phyloP scores from a whole-genome alignment of 495 filamentous ascomycete genomes.

The Penicillium antarcticum region DNA sequence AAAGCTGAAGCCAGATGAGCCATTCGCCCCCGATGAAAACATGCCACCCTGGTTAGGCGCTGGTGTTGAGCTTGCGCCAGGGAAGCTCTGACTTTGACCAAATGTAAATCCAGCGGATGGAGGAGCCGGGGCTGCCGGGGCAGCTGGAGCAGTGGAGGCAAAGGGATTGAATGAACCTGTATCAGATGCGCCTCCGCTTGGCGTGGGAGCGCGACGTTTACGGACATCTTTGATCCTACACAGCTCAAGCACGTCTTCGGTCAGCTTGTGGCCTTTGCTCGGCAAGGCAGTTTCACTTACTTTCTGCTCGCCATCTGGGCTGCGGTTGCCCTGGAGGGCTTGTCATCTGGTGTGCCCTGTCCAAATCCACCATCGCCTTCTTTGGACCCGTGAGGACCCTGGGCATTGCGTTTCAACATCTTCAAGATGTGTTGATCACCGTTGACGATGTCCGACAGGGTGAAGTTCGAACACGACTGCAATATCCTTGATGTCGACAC shows the following conservation, averaged over 20 bases:
- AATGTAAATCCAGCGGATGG: conserved; percentile 41
- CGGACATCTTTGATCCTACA: conserved; percentile 38
- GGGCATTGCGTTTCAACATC: conserved; percentile 39
- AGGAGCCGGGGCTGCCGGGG: conserved; percentile 25
- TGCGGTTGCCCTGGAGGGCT: conserved; percentile 48
- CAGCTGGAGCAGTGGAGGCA: conserved; percentile 29
- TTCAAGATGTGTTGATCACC: conserved; percentile 3
- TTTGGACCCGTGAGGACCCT: conserved; percentile 36
- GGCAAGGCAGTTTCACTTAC: conserved; percentile 35
- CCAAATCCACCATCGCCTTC: conserved; percentile 28
- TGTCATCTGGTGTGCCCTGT: conserved; percentile 45
- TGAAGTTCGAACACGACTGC: neutral
- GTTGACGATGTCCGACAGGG: neutral
- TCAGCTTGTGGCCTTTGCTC: conserved; percentile 2
- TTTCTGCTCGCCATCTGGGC: conserved; percentile 51
- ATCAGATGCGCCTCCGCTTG: conserved; percentile 13
- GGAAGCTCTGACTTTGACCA: conserved; percentile 47
- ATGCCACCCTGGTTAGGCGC: conserved; percentile 28
- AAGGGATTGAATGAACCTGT: conserved; percentile 23
- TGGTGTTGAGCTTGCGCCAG: conserved; percentile 30
- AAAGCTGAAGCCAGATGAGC: conserved; percentile 37
- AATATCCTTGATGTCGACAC: conserved; percentile 4
- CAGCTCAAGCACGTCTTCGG: neutral
- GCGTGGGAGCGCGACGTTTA: conserved; percentile 26
- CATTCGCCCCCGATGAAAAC: conserved; percentile 38